Evolutionary conservation across 306 rosid genomes (phyloP).

Genomic region (Trichosanthes truncata): DNA sequence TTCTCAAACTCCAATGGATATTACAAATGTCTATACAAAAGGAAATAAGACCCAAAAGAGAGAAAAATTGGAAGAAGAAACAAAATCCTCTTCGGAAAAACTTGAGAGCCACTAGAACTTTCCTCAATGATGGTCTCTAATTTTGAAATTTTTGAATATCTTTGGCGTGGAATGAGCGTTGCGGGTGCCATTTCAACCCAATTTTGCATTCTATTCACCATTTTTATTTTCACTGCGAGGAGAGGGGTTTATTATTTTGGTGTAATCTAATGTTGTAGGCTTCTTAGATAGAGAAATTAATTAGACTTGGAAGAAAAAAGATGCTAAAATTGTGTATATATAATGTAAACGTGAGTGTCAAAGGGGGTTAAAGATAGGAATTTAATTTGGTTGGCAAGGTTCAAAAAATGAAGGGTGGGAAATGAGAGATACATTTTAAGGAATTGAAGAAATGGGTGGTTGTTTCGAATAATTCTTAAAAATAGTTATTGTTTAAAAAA

Average conservation of each 20-base stretch:
- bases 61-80: conserved; percentile 1
- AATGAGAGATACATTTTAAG: background rate
- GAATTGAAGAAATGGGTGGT: background rate
- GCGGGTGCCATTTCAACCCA: conserved; percentile 55
- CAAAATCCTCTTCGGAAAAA: background rate
- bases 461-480: background rate
- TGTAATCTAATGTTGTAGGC: background rate
- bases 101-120: conserved; percentile 9
- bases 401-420: background rate
- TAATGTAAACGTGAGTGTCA: background rate
- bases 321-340: background rate
- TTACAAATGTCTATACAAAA: background rate
- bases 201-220: conserved; percentile 17
- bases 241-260: background rate
- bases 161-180: conserved; percentile 20
- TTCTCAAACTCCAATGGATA: background rate
- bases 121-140: conserved; percentile 59
- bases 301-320: background rate
- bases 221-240: background rate
- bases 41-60: background rate
- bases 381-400: background rate
- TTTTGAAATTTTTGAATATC: conserved; percentile 14
- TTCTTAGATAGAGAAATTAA: background rate
- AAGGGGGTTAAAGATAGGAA: background rate
- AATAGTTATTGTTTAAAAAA: no score